A percentile compares a stretch with the other conserved stretches of the same genome.
Conservation (phyloP, 352 stramenopile species). For the Phytophthora foliorum region DNA sequence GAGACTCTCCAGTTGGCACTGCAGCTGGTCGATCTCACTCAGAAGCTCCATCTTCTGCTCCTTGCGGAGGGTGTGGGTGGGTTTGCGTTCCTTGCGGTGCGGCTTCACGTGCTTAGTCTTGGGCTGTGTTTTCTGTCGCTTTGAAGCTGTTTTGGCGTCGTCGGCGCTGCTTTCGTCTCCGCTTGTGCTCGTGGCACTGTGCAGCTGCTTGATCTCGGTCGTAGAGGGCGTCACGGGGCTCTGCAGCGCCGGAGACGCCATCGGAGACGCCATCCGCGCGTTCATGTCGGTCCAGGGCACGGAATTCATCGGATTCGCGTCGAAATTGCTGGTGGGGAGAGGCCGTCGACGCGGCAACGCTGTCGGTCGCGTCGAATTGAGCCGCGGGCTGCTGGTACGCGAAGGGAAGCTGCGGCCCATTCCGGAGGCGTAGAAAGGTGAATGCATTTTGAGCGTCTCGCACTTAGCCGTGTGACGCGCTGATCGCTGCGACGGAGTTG, state of each 20-base stretch:
- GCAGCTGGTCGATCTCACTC: constrained; percentile 29
- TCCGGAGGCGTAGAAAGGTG: constrained; percentile 3
- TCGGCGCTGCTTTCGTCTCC: constrained; percentile 36
- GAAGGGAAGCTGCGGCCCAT: constrained; percentile 33
- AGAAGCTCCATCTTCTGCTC: constrained; percentile 43
- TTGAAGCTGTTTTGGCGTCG: constrained; percentile 7
- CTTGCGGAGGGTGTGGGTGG: constrained; percentile 38
- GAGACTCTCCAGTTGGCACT: constrained; percentile 41
- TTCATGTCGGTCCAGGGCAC: not conserved
- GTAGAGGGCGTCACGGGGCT: constrained; percentile 8
- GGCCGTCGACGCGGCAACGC: constrained; percentile 21
- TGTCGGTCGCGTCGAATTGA: not conserved
- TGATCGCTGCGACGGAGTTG: constrained; percentile 22
- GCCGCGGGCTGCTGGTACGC: constrained; percentile 23
- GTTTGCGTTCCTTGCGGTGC: constrained; percentile 38
- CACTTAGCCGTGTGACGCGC: constrained; percentile 35
- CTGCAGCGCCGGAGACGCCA: constrained; percentile 8
- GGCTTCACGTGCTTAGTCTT: constrained; percentile 9
- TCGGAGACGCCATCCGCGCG: not conserved
- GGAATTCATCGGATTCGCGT: constrained; percentile 4
- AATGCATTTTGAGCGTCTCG: constrained; percentile 24
- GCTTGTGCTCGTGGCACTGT: constrained; percentile 30
- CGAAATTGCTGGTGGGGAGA: constrained; percentile 20
- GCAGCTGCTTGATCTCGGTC: not conserved
- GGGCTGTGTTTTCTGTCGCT: constrained; percentile 14